Base-by-base conservation (phyloP, 257 asterid species). In the Schizonepeta tenuifolia region DNA sequence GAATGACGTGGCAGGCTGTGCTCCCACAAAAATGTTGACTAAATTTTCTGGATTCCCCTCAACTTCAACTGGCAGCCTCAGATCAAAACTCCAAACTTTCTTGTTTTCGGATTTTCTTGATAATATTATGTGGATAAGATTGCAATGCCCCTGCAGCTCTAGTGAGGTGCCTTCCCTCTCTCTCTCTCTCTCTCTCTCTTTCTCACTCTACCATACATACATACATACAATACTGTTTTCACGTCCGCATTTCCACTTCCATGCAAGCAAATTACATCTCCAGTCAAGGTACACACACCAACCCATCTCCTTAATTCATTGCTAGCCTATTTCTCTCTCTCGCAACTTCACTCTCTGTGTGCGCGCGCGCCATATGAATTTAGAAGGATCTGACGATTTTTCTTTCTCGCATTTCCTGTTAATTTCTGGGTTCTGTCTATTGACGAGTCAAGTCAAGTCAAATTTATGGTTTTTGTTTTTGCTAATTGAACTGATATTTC, bases 81-180 rank as follows among this genome's bases (percentile, higher is more conserved):
- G 21, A 40, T 40, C 54, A 40, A 51, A 49, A 49, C 69, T 70
- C 18, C 49, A 24, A 15, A 14, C 62, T 58, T 12, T 66, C 10
- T 41, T n/a, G 24, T 38, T 57, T 68, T 18, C 38, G 9, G 46
- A 69, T n/a, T 51, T 71, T 71, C 66, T 54, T 28, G 82, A 78
- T 78, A 78, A 60, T 60, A 72, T 71, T 67, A 67, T 72, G 82
- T 78, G 82, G 82, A 78, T 72, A 78, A 67, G 78, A 67, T 73
- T 67, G 54, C 46, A 15, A 18, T 7, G 31, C 62, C 28, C 63
- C 53, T 64, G 28, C 44, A 56, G 3, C 62, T 21, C 7, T 22
- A 64, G 38, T 21, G 21, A 41, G 13, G 20, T 21, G 50, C 67
- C 68, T 33, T 24, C 26, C 26, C 47, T 12, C 26, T 35, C 49